Conservation (phyloP, 305 asterid genomes). For the Fraxinus velutina region DNA sequence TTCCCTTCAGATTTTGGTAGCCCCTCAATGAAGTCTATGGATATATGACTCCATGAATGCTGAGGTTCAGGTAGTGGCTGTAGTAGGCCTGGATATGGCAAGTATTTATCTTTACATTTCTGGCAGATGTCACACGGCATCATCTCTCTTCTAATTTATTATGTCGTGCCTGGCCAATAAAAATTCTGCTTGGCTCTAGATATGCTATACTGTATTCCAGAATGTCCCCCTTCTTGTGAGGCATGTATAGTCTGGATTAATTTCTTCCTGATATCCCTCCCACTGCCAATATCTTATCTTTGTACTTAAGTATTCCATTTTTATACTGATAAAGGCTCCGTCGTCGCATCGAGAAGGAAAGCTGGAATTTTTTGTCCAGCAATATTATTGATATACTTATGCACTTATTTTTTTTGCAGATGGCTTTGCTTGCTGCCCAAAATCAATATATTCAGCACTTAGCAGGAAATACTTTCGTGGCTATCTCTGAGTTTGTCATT, state of each 20-base stretch:
- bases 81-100: background rate
- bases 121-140: background rate
- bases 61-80: background rate
- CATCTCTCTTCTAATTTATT: background rate
- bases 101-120: background rate
- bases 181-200: background rate
- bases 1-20: background rate
- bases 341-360: background rate
- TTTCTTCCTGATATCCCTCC: background rate
- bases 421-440: conserved; percentile 48
- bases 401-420: conserved; percentile 39
- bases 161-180: background rate
- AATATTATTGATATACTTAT: background rate
- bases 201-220: background rate
- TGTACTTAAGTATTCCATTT: background rate
- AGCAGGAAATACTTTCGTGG: conserved; percentile 55
- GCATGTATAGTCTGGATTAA: background rate
- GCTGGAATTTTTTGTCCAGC: background rate
- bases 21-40: background rate
- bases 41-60: background rate
- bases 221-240: background rate
- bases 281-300: background rate
- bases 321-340: background rate
- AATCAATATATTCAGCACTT: conserved; percentile 60
- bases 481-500: conserved; percentile 56